A percentile compares a stretch with the other conserved stretches of the same genome.
These are phyloP conservation scores for Albifimbria verrucaria DNA, from an alignment of 2,329 filamentous ascomycete genomes.

Conservation along the genomic window DNA sequence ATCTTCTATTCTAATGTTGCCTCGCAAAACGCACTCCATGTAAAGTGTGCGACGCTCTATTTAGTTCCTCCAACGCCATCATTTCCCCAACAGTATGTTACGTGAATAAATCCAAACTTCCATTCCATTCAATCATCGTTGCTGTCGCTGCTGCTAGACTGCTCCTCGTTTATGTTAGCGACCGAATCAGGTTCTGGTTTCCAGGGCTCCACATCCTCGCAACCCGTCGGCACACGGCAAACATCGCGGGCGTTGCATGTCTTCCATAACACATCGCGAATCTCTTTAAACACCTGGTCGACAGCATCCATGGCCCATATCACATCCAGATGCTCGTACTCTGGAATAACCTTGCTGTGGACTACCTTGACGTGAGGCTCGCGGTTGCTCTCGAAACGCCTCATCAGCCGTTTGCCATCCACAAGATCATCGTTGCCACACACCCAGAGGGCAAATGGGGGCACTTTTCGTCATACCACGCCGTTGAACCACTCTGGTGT, in stretches of 20 bases:
- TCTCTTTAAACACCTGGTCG: constrained; percentile 76
- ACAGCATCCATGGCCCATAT: constrained; percentile 91
- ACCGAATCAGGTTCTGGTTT: constrained; percentile 6
- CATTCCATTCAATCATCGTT: not conserved
- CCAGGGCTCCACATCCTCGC: constrained; percentile 49
- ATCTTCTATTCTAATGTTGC: too few species aligned
- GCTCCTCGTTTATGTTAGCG: constrained; percentile 12
- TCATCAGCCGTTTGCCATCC: constrained; percentile 71
- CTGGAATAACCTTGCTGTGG: constrained; percentile 77
- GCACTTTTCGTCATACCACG: constrained; percentile 78
- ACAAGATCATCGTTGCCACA: constrained; percentile 81
- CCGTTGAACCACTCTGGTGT: constrained; percentile 48
- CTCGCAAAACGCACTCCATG: too few species aligned
- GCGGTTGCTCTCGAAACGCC: constrained; percentile 69
- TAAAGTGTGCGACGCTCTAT: too few species aligned
- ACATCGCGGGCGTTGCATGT: constrained; percentile 55
- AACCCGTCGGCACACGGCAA: constrained; percentile 64
- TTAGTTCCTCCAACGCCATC: not conserved
- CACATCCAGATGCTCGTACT: constrained; percentile 91
- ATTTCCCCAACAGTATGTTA: not conserved
- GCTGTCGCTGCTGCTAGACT: constrained; percentile 18
- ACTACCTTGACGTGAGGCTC: constrained; percentile 82
- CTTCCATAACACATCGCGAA: constrained; percentile 80
- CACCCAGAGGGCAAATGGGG: constrained; percentile 90
- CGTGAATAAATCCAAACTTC: not conserved